Base-by-base conservation (phyloP, 306 rosid genomes). In the Lathyrus tuberosus region DNA sequence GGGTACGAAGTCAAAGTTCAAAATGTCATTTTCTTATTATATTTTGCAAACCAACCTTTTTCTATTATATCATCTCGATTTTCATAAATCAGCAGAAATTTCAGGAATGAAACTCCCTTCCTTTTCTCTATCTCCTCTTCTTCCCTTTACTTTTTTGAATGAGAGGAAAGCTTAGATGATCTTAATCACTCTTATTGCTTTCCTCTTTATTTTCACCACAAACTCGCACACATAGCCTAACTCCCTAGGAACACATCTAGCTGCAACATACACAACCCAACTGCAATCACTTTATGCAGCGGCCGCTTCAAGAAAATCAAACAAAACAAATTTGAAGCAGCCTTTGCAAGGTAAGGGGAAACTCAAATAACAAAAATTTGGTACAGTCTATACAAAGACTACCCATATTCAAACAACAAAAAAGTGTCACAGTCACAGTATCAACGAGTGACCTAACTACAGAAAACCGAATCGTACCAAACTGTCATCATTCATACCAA, bases 351-450 rank as follows among this genome's bases (percentile, higher is more conserved):
- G 64, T 31, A 46, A 20, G 61, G 66, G 54, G 40, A 53, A 79
- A 69, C 64, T 79, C 83, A 44, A 60, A 62, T 37, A 73, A 57
- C 62, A 28, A 57, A 41, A 53, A 47, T 47, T 5, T 17, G 54
- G 71, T 17, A 62, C 79, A 79, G 61, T 64, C 53, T 24, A 13
- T 51, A 54, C 35, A 62, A 35, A 53, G 63, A 42, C 67, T 33
- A 79, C 14, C 56, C 49, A 13, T 33, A 28, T 38, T 43, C 31
- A 63, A 79, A 49, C 66, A 73, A 73, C 56, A 74, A 63, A 72
- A 73, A 67, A 14, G 70, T 64, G 56, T 51, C 15, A 5, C 8
- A 73, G 62, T 51, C 20, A 20, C 22, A 20, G 22, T 20, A 15
- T 38, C 75, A 60, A 18, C 11, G 22, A 43, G 75, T 24, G 49